A percentile compares a stretch with the other conserved stretches of the same genome.
Conservation (phyloP, 2,329 filamentous ascomycete species). For the Juglanconis juglandina region DNA sequence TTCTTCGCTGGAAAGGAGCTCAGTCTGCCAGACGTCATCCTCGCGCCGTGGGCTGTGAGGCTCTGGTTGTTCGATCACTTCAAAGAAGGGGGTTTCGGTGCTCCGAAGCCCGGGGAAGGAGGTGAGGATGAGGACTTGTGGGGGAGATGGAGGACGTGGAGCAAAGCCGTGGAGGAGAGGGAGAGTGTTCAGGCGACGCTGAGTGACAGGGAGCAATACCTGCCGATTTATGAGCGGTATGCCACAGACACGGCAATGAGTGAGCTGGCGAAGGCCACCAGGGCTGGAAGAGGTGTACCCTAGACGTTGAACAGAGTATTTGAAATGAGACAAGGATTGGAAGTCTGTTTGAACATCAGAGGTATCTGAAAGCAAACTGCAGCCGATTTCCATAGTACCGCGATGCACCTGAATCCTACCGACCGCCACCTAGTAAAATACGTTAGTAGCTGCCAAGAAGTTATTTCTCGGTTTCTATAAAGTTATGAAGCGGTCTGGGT, state of each 20-base stretch:
- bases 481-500: too few species aligned
- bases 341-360: too few species aligned
- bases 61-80: conserved; percentile 71
- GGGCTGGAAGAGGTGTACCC: conserved; percentile 59
- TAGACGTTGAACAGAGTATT: conserved; percentile 29
- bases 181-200: conserved; percentile 62
- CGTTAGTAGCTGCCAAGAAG: too few species aligned
- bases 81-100: conserved; percentile 51
- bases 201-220: conserved; percentile 63
- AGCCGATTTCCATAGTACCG: too few species aligned
- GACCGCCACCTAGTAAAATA: too few species aligned
- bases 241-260: conserved; percentile 60
- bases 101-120: conserved; percentile 31
- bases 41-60: conserved; percentile 68
- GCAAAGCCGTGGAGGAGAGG: conserved; percentile 51
- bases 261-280: conserved; percentile 57
- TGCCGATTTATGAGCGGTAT: conserved; percentile 64
- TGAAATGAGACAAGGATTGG: too few species aligned
- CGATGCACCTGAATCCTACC: too few species aligned
- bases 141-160: conserved; percentile 62
- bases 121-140: conserved; percentile 56
- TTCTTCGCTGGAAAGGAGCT: conserved; percentile 63
- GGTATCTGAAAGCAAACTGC: too few species aligned
- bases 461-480: too few species aligned
- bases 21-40: conserved; percentile 61